Evolutionary conservation across 2,329 filamentous ascomycete genomes (phyloP).

Genomic region (Fusarium nygamai): DNA sequence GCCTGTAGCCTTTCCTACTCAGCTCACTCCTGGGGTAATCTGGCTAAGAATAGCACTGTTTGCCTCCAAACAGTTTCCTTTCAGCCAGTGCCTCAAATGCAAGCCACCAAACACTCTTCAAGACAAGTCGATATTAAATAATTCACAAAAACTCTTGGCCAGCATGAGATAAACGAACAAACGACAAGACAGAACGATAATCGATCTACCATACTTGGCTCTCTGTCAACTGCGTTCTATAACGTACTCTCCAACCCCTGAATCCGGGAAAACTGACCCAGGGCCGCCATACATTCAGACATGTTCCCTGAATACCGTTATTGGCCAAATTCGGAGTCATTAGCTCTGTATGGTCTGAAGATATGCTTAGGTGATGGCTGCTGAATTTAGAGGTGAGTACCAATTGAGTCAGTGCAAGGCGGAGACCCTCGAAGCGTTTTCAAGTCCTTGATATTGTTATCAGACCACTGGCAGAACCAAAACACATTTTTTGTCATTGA

Average conservation of each 20-base stretch:
- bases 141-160: rapidly evolving
- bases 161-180: rapidly evolving
- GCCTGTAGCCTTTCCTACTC: rapidly evolving
- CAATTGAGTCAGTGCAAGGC: rapidly evolving
- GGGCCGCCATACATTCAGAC: too few species aligned
- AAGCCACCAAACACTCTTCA: background rate
- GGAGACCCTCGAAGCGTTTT: background rate
- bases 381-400: background rate
- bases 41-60: background rate
- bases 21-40: background rate
- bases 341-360: background rate
- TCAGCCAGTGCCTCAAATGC: background rate
- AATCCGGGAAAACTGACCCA: rapidly evolving
- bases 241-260: too few species aligned
- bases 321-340: too few species aligned
- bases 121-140: too few species aligned
- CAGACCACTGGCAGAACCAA: background rate
- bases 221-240: background rate
- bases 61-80: background rate
- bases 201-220: background rate
- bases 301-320: too few species aligned
- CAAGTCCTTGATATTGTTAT: background rate
- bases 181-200: rapidly evolving
- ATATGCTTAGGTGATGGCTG: rapidly evolving
- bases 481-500: background rate